phyloP scores from a whole-genome alignment of 2,329 filamentous ascomycete genomes.

The Nemania sp. region DNA sequence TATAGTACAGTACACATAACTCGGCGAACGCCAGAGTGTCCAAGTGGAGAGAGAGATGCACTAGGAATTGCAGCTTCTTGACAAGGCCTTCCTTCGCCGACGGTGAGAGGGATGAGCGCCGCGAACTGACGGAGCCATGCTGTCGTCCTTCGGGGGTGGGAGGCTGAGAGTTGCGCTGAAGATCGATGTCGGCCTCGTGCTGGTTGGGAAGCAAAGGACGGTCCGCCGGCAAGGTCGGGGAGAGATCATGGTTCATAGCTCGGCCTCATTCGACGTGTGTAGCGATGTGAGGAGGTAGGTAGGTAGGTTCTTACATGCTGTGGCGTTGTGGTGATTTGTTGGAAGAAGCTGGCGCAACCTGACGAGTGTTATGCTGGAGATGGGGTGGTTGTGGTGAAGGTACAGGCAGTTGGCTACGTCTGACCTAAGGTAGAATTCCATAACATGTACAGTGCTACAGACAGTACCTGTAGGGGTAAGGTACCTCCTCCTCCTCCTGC shows the following conservation, averaged over 20 bases:
- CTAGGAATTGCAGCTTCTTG: constrained; percentile 65
- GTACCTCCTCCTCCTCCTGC: too few species aligned
- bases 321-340: constrained; percentile 31
- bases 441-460: not conserved
- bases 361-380: not conserved
- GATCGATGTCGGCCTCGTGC: constrained; percentile 29
- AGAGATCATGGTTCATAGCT: constrained; percentile 54
- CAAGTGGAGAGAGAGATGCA: constrained; percentile 62
- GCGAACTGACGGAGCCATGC: constrained; percentile 24
- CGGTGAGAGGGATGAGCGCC: constrained; percentile 37
- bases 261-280: constrained; percentile 45
- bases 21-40: constrained; percentile 68
- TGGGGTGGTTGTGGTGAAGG: not conserved
- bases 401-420: not conserved
- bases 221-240: constrained; percentile 48
- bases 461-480: not conserved
- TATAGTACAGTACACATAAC: constrained; percentile 69
- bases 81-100: constrained; percentile 45
- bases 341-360: constrained; percentile 3
- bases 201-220: constrained; percentile 35
- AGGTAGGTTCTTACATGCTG: constrained; percentile 42
- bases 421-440: not conserved
- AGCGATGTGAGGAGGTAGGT: constrained; percentile 31
- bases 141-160: constrained; percentile 22
- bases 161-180: constrained; percentile 10